These are phyloP conservation scores for Lyophyllum shimeji DNA, from an alignment of 768 basidiomycete genomes.

Conservation along the genomic window DNA sequence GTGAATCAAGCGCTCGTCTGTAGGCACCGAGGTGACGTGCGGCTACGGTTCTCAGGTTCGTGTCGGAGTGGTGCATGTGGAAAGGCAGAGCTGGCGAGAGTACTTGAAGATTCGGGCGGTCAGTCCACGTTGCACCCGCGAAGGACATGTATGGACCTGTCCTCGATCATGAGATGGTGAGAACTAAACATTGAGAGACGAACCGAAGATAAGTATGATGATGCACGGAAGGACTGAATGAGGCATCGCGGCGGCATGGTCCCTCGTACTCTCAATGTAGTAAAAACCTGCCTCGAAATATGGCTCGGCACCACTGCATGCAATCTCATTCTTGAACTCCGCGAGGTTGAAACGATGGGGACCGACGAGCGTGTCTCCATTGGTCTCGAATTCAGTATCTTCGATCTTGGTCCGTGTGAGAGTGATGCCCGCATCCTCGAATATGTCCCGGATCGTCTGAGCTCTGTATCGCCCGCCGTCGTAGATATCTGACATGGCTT, in stretches of 20 bases:
- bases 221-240: conserved; percentile 13
- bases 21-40: conserved; percentile 10
- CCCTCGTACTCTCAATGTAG: conserved; percentile 15
- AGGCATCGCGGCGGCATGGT: neutral
- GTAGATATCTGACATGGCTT: neutral
- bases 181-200: neutral
- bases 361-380: neutral
- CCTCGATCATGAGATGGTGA: neutral
- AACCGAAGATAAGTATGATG: conserved; percentile 10
- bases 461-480: neutral
- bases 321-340: conserved; percentile 16
- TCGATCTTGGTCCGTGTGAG: neutral
- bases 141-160: conserved; percentile 12
- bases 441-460: neutral
- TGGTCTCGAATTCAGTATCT: neutral
- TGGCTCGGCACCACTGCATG: conserved; percentile 10
- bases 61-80: conserved; percentile 1
- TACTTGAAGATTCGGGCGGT: conserved; percentile 8
- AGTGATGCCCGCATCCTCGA: neutral
- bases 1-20: neutral
- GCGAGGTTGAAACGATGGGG: conserved; percentile 8
- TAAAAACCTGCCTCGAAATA: conserved; percentile 16
- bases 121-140: conserved; percentile 13
- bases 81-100: conserved; percentile 9
- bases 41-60: neutral